These are phyloP conservation scores for Rhodotorula sp. DNA, from an alignment of 1,284 basidiomycete species.

Conservation along the genomic window DNA sequence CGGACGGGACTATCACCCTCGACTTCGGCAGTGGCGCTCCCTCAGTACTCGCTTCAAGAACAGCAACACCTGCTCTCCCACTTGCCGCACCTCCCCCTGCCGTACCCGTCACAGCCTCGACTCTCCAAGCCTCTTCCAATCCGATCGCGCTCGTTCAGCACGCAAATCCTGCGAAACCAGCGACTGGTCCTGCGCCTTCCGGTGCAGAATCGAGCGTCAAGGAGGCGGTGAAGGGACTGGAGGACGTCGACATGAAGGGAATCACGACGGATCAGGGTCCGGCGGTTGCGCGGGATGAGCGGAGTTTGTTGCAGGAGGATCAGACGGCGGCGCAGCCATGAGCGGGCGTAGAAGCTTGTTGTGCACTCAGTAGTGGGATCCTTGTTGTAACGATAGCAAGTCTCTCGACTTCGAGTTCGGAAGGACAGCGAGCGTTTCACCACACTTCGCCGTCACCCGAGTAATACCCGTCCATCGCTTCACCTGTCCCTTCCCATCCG, in stretches of 20 bases:
- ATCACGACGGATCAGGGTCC: conserved; percentile 10
- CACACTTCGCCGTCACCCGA: conserved; percentile 13
- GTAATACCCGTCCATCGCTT: conserved; percentile 39
- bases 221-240: conserved; percentile 15
- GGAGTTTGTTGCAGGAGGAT: conserved; percentile 13
- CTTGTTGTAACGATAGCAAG: background rate
- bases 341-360: no score
- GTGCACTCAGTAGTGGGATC: background rate
- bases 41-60: background rate
- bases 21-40: background rate
- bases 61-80: background rate
- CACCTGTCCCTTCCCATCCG: conserved; percentile 34
- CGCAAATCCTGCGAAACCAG: conserved; percentile 10
- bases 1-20: background rate
- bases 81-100: background rate
- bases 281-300: conserved; percentile 14
- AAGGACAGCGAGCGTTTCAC: background rate
- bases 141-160: conserved; percentile 5
- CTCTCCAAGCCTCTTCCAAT: background rate
- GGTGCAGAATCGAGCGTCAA: background rate
- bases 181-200: background rate
- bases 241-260: background rate
- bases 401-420: background rate
- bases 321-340: background rate
- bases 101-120: background rate